Evolutionary conservation across 306 rosid genomes (phyloP), one percentile per base, ranked within the genome.

Genomic region (Fagus crenata): DNA sequence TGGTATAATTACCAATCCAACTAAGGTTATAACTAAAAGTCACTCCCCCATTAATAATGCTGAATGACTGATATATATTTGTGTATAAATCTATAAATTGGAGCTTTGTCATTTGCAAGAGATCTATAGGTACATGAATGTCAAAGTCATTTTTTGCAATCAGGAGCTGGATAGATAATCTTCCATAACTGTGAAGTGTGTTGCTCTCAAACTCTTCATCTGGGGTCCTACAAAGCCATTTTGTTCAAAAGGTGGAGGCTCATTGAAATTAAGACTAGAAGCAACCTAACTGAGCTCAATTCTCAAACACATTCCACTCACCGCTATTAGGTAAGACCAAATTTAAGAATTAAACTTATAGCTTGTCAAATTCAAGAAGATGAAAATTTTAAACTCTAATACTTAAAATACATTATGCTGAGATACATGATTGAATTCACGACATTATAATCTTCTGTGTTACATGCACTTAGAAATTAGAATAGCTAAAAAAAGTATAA

Each of bases 21-120:
- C 69, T 14, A 33, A 39, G 33, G 49, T 67, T 67, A 67, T 67
- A 67, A 39, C 49, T 67, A 67, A 17, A 67, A 67, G 49, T 67
- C 71, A 42, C 49, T 9, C 2, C 71, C 13, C 35, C 5, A 8
- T 61, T 12, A 33, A 33, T 5, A 4, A 11, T 61, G 68, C 41
- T 39, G 71, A 67, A 67, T 39, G 49, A 32, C 49, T 67, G 71
- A 67, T 63, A 63, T 22, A 22, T 17, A 17, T 14, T 2, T 17
- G 17, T 61, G 39, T 33, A 13, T 32, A 33, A 61, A 61, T 61
- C 18, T 33, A 33, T 13, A 58, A 58, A 28, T 22, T 58, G 28
- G 35, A 58, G 64, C 64, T 7, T 3, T 46, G 8, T 58, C 4
- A 7, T 58, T 22, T 58, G 36, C 64, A 58, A 46, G 51, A 46